These are phyloP conservation scores for Pseudogymnoascus sp. DNA, from an alignment of 2,329 filamentous ascomycete genomes.

Conservation along the genomic window DNA sequence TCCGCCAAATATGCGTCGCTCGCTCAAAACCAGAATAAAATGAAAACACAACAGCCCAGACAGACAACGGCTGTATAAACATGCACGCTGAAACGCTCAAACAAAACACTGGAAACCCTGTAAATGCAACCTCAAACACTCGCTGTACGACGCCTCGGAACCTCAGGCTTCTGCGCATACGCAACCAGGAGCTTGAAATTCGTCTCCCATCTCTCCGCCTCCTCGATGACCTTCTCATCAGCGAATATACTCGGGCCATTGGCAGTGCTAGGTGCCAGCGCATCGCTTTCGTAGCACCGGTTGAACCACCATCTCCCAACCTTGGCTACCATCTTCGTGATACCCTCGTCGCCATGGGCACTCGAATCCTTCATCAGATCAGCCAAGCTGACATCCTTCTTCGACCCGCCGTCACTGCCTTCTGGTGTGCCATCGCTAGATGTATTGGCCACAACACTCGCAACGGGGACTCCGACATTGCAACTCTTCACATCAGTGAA, in stretches of 20 bases:
- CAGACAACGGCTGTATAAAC: background rate
- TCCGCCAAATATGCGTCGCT: slow-evolving; percentile 3
- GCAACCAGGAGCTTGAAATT: slow-evolving; percentile 88
- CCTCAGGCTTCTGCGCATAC: slow-evolving; percentile 44
- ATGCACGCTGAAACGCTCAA: background rate
- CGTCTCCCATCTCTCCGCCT: slow-evolving; percentile 80
- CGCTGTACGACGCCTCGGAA: slow-evolving; percentile 20
- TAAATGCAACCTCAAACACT: slow-evolving; percentile 20
- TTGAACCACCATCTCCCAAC: slow-evolving; percentile 97
- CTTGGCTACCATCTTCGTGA: slow-evolving; percentile 83
- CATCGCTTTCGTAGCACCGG: slow-evolving; percentile 73
- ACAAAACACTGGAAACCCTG: background rate
- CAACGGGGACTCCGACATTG: slow-evolving; percentile 69
- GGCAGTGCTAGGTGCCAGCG: slow-evolving; percentile 39
- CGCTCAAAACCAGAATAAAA: background rate
- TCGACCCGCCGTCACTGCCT: slow-evolving; percentile 18
- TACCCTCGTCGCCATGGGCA: slow-evolving; percentile 69
- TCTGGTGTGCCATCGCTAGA: slow-evolving; percentile 18
- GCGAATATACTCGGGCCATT: slow-evolving; percentile 63
- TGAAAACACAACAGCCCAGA: background rate
- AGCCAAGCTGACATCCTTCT: slow-evolving; percentile 46
- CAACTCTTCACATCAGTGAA: slow-evolving; percentile 69
- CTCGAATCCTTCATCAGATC: slow-evolving; percentile 66
- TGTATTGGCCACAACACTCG: slow-evolving; percentile 38
- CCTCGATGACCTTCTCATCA: slow-evolving; percentile 64